Evolutionary conservation across 768 basidiomycete species (phyloP), one percentile per base, ranked within the genome.

Genomic region (Lanmaoa rubissima): DNA sequence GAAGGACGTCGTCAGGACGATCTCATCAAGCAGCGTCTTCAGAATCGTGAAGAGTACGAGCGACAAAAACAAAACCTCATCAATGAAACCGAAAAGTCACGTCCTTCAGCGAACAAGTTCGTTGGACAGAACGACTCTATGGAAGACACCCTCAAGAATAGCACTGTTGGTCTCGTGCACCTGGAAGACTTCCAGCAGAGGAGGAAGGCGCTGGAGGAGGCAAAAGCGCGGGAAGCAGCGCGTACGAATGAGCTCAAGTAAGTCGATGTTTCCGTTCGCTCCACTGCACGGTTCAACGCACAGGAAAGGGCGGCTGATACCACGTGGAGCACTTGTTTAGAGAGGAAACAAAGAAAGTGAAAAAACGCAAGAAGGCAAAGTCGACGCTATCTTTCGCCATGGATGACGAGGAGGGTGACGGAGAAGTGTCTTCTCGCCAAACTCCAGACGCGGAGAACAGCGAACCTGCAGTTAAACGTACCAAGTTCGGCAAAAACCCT

Each of bases 361-460:
- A 93, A 82, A 98, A 98, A 75, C 84, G 90, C 68, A 97, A 96
- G 80, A 96, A 96, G 74, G 75, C 82, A 48, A 96, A 94, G 73
- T 82, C 88, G 19, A 98, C 89, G 17, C 76, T 98, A 16, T 98
- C 95, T 0, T 98, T 98, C 65, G 94, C 85, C 13, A 76, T 90
- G 70, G 94, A 94, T 61, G 95, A 94, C 44, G 90, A 82, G 24
- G 90, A 82, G 24, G 82, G 63, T 1, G 80, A 77, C 8, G 77
- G 69, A 5, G 69, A 73, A 13, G 64, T 66, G n/a, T 74, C 75
- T 28, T 72, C 74, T 38, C 68, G 72, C 36, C 79, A 79, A 47
- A 64, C 68, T 24, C 70, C 74, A 36, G 74, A 74, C 11, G 74
- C 67, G 34, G 73, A 74, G 43, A 63, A 67, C 46, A 78, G 78